Percentiles rank a stretch among this genome's conserved stretches.
Conservation (phyloP, 305 asterid species). For the Withania somnifera region DNA sequence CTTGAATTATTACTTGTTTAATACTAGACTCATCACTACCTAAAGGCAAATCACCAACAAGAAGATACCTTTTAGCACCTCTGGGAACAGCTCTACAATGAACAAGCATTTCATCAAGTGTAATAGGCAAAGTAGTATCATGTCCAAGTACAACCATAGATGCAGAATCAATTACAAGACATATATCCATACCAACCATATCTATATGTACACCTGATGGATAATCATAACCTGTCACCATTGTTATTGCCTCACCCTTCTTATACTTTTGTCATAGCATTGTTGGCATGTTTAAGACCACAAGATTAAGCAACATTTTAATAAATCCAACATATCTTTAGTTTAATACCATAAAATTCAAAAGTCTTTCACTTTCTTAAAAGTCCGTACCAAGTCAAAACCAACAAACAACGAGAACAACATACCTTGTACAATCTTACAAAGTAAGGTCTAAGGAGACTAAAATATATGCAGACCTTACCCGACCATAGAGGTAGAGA, state of each 20-base stretch:
- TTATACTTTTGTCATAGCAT: constrained; percentile 57
- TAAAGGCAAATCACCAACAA: constrained; percentile 83
- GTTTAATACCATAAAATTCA: too few relatives aligned
- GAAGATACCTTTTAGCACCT: constrained; percentile 76
- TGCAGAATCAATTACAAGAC: constrained; percentile 89
- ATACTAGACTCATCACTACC: constrained; percentile 79
- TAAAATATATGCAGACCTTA: too few relatives aligned
- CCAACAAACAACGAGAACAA: too few relatives aligned
- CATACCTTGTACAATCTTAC: too few relatives aligned
- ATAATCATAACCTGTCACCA: constrained; percentile 93
- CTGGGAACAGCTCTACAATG: constrained; percentile 90
- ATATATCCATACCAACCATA: constrained; percentile 70
- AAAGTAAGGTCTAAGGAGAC: too few relatives aligned
- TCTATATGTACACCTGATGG: constrained; percentile 86
- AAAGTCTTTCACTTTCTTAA: too few relatives aligned
- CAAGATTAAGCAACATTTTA: too few relatives aligned
- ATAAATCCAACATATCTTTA: too few relatives aligned
- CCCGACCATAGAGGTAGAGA: too few relatives aligned
- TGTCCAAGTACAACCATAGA: constrained; percentile 97
- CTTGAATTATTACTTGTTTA: constrained; percentile 30
- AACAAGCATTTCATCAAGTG: constrained; percentile 84
- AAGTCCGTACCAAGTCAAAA: too few relatives aligned
- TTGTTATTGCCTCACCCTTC: constrained; percentile 61
- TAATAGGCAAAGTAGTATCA: constrained; percentile 88
- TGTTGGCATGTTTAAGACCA: too few relatives aligned